These are phyloP conservation scores for Aspergillus ustus DNA, from an alignment of 2,329 filamentous ascomycete species.

Conservation along the genomic window DNA sequence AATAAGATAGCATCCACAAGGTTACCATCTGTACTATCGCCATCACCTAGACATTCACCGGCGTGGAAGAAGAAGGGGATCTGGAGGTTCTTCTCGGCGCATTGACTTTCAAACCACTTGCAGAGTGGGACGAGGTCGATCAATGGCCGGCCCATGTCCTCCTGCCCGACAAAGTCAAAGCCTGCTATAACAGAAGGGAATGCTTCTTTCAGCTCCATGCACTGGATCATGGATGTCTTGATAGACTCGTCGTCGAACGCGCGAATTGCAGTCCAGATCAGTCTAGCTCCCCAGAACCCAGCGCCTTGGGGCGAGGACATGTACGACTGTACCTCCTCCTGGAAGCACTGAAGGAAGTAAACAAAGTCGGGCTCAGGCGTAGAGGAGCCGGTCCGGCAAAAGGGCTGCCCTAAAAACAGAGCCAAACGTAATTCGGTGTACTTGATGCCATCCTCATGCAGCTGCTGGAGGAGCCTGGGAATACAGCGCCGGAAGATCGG, in stretches of 20 bases:
- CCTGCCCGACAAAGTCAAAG: slow-evolving; percentile 21
- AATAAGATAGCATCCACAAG: slow-evolving; percentile 18
- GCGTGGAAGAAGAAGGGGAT: slow-evolving; percentile 22
- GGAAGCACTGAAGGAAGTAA: slow-evolving; percentile 19
- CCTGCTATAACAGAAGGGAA: slow-evolving; percentile 15
- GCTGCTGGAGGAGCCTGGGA: slow-evolving; percentile 17
- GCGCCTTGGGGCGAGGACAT: slow-evolving; percentile 10
- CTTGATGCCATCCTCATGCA: slow-evolving; percentile 17
- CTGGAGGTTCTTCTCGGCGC: slow-evolving; percentile 1
- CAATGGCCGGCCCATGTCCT: slow-evolving; percentile 13
- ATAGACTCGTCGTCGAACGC: slow-evolving; percentile 7
- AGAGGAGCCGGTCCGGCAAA: slow-evolving; percentile 8
- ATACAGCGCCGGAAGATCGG: slow-evolving; percentile 18
- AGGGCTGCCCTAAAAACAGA: slow-evolving; percentile 8
- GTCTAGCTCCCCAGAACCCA: slow-evolving; percentile 18
- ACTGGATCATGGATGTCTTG: slow-evolving; percentile 10
- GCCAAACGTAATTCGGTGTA: slow-evolving; percentile 19
- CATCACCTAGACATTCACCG: slow-evolving; percentile 20
- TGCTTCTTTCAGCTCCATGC: slow-evolving; percentile 11
- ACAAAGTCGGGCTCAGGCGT: slow-evolving; percentile 6
- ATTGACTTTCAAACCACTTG: slow-evolving; percentile 18
- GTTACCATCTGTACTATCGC: slow-evolving; percentile 15
- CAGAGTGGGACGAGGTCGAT: slow-evolving; percentile 15
- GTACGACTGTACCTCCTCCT: slow-evolving; percentile 16
- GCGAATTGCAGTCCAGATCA: slow-evolving; percentile 20